These are phyloP conservation scores for Gloeophyllum trabeum DNA, from an alignment of 768 basidiomycete genomes.

Conservation along the genomic window DNA sequence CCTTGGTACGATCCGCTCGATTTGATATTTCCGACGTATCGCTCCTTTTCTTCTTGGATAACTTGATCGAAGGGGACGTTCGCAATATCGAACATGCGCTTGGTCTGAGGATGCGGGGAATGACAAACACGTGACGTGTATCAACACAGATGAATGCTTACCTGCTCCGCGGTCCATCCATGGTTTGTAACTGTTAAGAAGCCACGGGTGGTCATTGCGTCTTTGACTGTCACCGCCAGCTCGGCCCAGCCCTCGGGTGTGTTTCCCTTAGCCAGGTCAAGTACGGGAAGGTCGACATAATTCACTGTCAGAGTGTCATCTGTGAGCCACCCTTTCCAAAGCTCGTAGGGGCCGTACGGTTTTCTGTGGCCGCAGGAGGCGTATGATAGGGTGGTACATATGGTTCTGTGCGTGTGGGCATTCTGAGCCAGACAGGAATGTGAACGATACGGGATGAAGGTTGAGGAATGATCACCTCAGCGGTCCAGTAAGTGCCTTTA, in stretches of 20 bases:
- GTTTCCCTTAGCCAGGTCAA: conserved; percentile 33
- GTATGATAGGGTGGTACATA: no score
- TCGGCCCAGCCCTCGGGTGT: conserved; percentile 25
- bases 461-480: no score
- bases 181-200: conserved; percentile 24
- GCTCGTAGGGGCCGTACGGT: background rate
- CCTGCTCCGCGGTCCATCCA: conserved; percentile 7
- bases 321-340: background rate
- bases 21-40: conserved; percentile 26
- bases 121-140: background rate
- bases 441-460: no score
- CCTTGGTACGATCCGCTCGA: conserved; percentile 37
- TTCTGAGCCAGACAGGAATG: no score
- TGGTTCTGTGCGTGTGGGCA: no score
- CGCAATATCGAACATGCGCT: conserved; percentile 36
- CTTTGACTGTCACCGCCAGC: conserved; percentile 27
- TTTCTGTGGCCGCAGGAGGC: background rate
- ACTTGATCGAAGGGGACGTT: conserved; percentile 31
- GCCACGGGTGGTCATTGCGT: conserved; percentile 33
- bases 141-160: background rate
- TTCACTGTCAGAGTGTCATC: conserved; percentile 19
- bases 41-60: conserved; percentile 28
- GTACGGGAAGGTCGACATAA: conserved; percentile 38
- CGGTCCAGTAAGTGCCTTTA: no score
- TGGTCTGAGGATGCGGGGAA: conserved; percentile 26